Evolutionary conservation across 345 rosid species (phyloP).

Genomic region (Linum tenue): DNA sequence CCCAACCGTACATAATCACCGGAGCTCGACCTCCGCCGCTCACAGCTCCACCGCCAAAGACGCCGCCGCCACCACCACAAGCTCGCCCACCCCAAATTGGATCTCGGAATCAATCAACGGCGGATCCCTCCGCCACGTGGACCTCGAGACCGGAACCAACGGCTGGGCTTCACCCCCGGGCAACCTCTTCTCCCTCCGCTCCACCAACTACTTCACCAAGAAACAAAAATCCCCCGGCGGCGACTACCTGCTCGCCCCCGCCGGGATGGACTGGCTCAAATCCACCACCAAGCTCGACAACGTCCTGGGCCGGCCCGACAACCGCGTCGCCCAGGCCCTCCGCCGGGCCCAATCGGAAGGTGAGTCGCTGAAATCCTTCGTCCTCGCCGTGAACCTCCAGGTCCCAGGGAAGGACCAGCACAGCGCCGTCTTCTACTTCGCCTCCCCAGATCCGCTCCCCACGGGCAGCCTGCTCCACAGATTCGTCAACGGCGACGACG

Average conservation of each 20-base stretch:
- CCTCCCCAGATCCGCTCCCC: slow-evolving; percentile 58
- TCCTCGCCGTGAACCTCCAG: slow-evolving; percentile 81
- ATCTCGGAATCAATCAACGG: slow-evolving; percentile 52
- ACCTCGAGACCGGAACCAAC: slow-evolving; percentile 56
- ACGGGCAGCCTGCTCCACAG: slow-evolving; percentile 56
- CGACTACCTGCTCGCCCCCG: slow-evolving; percentile 61
- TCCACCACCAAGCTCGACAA: slow-evolving; percentile 57
- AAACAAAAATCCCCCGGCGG: slow-evolving; percentile 62
- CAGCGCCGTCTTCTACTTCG: slow-evolving; percentile 84
- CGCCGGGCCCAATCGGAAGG: slow-evolving; percentile 47
- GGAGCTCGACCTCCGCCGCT: slow-evolving; percentile 21
- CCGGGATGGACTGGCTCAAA: slow-evolving; percentile 87
- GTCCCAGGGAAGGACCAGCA: slow-evolving; percentile 79
- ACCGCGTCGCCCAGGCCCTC: slow-evolving; percentile 65
- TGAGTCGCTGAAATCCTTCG: slow-evolving; percentile 50
- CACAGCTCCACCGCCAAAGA: slow-evolving; percentile 22
- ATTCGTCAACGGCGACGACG: slow-evolving; percentile 64
- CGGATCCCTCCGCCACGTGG: slow-evolving; percentile 68
- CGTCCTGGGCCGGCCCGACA: slow-evolving; percentile 68
- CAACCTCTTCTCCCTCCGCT: slow-evolving; percentile 66
- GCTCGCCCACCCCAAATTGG: slow-evolving; percentile 35
- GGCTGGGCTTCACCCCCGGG: slow-evolving; percentile 98
- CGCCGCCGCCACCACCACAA: background rate
- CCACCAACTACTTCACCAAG: slow-evolving; percentile 40
- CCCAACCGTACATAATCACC: slow-evolving; percentile 38